Conservation (phyloP, 306 rosid genomes). For the Purshia tridentata region DNA sequence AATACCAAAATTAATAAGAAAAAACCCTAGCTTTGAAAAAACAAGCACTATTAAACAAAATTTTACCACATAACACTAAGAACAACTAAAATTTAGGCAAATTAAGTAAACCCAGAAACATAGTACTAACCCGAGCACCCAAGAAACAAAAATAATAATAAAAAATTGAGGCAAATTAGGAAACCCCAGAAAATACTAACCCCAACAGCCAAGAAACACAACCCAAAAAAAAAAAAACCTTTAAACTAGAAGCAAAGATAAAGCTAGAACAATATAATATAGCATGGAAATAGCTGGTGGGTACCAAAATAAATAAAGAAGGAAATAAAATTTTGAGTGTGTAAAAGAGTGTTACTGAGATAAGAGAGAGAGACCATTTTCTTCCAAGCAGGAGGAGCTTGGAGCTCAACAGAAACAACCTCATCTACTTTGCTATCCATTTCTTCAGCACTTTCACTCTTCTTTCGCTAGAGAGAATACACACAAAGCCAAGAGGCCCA, state of each 20-base stretch:
- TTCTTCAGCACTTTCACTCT: background rate
- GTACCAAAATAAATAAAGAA: background rate
- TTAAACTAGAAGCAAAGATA: slow-evolving; percentile 3
- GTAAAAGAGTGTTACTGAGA: too few relatives aligned
- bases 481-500: background rate
- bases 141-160: background rate
- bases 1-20: slow-evolving; percentile 7
- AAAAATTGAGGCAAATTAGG: slow-evolving; percentile 13
- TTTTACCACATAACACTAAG: background rate
- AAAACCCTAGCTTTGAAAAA: slow-evolving; percentile 15
- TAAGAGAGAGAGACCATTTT: slow-evolving; percentile 61
- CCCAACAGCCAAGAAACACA: background rate
- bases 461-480: background rate
- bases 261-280: background rate
- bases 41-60: slow-evolving; percentile 1
- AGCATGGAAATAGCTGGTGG: background rate
- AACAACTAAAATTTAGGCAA: slow-evolving; percentile 6
- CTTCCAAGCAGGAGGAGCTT: slow-evolving; percentile 93
- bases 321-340: background rate
- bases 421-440: slow-evolving; percentile 53
- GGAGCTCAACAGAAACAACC: slow-evolving; percentile 66
- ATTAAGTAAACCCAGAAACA: slow-evolving; percentile 16
- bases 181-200: slow-evolving; percentile 10
- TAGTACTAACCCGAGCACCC: background rate
- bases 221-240: background rate